These are phyloP conservation scores for Gigaspora rosea DNA, from an alignment of 192 early-diverging fungal genomes.

Conservation along the genomic window DNA sequence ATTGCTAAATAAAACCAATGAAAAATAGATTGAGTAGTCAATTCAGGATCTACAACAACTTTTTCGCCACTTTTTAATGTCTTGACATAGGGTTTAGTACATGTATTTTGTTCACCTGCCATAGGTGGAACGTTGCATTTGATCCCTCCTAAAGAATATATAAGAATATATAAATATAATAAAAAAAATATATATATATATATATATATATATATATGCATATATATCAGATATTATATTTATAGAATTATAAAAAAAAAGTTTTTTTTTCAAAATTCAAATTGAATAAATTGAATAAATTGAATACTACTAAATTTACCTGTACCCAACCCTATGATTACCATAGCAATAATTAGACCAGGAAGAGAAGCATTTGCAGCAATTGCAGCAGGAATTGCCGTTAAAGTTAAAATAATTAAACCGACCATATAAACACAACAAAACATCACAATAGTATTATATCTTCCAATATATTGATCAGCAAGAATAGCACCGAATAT, in stretches of 20 bases:
- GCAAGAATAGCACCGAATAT: constrained; percentile 64
- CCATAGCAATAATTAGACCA: constrained; percentile 67
- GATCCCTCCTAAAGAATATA: constrained; percentile 48
- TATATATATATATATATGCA: too few relatives aligned
- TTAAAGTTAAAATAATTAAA: constrained; percentile 60
- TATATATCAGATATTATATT: too few relatives aligned
- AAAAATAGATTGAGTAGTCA: constrained; percentile 78
- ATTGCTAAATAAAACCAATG: constrained; percentile 84
- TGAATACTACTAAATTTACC: constrained; percentile 68
- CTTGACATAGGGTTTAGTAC: constrained; percentile 60
- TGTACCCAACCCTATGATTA: constrained; percentile 74
- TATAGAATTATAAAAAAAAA: too few relatives aligned
- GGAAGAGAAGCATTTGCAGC: constrained; percentile 58
- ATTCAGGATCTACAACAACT: constrained; percentile 67
- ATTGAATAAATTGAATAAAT: too few relatives aligned
- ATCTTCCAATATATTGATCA: constrained; percentile 77
- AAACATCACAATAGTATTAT: constrained; percentile 71
- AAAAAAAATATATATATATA: too few relatives aligned
- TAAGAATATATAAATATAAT: too few relatives aligned
- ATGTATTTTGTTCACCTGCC: constrained; percentile 71
- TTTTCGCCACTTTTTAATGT: constrained; percentile 56
- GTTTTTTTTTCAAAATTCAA: too few relatives aligned
- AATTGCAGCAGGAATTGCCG: constrained; percentile 63
- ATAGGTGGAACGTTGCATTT: constrained; percentile 78
- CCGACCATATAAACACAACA: constrained; percentile 66